Evolutionary conservation across 2,329 filamentous ascomycete species (phyloP), one percentile per base, ranked within the genome.

Genomic region (Decorospora gaudefroyi): DNA sequence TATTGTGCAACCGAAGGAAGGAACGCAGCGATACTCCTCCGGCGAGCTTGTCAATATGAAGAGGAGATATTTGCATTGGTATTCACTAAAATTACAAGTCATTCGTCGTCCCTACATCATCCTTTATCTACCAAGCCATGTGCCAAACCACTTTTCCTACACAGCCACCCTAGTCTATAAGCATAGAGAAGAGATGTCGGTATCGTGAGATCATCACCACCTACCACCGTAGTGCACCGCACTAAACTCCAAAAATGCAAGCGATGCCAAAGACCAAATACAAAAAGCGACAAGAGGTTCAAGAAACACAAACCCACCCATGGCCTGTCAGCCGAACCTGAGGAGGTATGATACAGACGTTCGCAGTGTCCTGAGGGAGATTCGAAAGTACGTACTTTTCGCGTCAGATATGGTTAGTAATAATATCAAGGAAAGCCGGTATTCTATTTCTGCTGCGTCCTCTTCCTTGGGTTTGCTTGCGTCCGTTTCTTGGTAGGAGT

Each of bases 401-500:
- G 36, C 9, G 17, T 18, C 23, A 15, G 6, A n/a, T 19, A 27
- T 41, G 17, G 12, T 15, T 40, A 13, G 29, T 13, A 34, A 41
- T 18, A 21, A 31, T 33, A 21, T 33, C 0, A 19, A 18, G 23
- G 23, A 19, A 12, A 12, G 21, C 15, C 34, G 8, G 11, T 13
- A 18, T 19, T 18, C 11, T 13, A 15, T 26, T 18, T 31, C 28
- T 46, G 36, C 22, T 41, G 31, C 25, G 42, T 38, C 42, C 46
- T 45, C 53, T 68, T 68, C 65, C 73, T 76, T 11, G 74, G 74
- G 58, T 76, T 76, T 11, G 69, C 37, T 30, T 64, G 58, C 4
- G 62, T 62, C 34, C 67, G 57, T 70, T 76, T 76, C 67, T 78
- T 77, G 37, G 71, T 67, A 21, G 70, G 67, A 36, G 65, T 69